Conservation (phyloP, 2,329 filamentous ascomycete species). For the Periconia sp. region DNA sequence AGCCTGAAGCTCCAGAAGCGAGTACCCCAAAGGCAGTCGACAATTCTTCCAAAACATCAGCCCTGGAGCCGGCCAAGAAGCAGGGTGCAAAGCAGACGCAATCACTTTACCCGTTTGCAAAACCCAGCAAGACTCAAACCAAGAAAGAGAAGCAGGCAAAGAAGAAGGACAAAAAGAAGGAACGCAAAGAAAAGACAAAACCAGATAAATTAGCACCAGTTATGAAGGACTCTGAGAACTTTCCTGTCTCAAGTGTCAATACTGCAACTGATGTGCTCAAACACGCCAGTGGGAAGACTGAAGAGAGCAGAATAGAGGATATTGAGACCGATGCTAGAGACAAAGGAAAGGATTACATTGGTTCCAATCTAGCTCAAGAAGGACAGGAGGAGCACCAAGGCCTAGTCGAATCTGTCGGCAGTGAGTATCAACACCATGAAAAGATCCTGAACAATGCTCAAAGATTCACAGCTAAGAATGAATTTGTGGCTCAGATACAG, state of each 20-base stretch:
- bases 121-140: conserved; percentile 26
- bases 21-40: background rate
- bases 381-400: background rate
- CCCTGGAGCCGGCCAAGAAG: conserved; percentile 17
- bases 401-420: background rate
- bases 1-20: background rate
- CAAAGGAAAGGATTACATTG: background rate
- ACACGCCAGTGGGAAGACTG: no score
- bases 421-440: background rate
- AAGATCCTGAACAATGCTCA: background rate
- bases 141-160: conserved; percentile 39
- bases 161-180: conserved; percentile 39
- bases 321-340: no score
- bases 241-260: background rate
- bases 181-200: conserved; percentile 16
- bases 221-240: background rate
- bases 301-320: no score
- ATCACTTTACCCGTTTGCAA: conserved; percentile 33
- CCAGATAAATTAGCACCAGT: conserved; percentile 10
- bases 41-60: background rate
- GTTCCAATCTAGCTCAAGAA: background rate
- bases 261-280: background rate
- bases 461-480: background rate
- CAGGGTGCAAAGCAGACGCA: conserved; percentile 27
- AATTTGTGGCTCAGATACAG: background rate